Evolutionary conservation across 2,329 filamentous ascomycete species (phyloP).

Genomic region (Purpureocillium takamizusanense): DNA sequence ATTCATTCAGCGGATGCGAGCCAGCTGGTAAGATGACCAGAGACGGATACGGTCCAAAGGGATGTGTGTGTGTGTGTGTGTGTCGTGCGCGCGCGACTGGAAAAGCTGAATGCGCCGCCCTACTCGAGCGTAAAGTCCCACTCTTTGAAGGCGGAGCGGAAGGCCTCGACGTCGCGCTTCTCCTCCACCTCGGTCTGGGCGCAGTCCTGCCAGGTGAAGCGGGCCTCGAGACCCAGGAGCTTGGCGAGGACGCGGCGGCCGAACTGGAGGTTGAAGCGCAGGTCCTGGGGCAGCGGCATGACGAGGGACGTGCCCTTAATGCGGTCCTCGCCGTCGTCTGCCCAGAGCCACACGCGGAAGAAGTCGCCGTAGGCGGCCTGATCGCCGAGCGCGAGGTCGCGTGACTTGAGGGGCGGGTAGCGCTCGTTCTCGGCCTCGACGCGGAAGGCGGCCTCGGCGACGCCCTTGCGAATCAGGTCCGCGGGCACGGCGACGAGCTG

Average conservation of each 20-base stretch:
- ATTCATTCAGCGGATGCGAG: too few species aligned
- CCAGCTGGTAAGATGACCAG: too few species aligned
- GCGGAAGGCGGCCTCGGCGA: constrained; percentile 82
- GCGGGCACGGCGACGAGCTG: constrained; percentile 75
- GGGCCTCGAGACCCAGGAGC: constrained; percentile 66
- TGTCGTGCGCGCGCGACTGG: too few species aligned
- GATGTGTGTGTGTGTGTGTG: too few species aligned
- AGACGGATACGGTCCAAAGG: too few species aligned
- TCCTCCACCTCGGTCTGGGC: constrained; percentile 72
- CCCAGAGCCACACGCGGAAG: constrained; percentile 78
- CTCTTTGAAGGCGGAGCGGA: constrained; percentile 72
- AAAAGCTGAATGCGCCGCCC: too few species aligned
- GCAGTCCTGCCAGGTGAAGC: constrained; percentile 81
- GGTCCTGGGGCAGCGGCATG: constrained; percentile 61
- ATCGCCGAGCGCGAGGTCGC: constrained; percentile 40
- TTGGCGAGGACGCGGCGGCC: constrained; percentile 82
- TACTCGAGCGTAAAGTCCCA: constrained; percentile 68
- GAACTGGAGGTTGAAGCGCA: constrained; percentile 85
- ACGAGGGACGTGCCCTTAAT: constrained; percentile 58
- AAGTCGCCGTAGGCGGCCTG: constrained; percentile 51
- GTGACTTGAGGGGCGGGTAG: constrained; percentile 41
- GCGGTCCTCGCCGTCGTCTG: constrained; percentile 40
- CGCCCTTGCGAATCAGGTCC: constrained; percentile 57
- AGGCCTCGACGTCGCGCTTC: constrained; percentile 63
- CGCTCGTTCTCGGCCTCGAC: constrained; percentile 73